Evolutionary conservation across 2,329 filamentous ascomycete species (phyloP).

Genomic region (Exophiala alcalophila): DNA sequence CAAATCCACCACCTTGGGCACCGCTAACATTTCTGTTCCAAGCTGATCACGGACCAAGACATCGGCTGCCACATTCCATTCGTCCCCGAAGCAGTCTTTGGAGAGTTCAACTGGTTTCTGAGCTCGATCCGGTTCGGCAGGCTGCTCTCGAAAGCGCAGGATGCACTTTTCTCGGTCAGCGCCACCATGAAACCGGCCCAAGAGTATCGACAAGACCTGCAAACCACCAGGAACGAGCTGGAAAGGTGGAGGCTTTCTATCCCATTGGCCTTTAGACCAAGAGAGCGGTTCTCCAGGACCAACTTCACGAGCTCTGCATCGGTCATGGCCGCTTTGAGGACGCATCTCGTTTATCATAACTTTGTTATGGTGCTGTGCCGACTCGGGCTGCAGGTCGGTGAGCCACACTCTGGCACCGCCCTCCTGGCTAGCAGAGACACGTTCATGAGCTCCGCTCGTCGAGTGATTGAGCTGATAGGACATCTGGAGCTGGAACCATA

Average conservation of each 20-base stretch:
- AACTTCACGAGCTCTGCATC: constrained; percentile 20
- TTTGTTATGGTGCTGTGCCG: constrained; percentile 36
- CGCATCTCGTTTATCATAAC: constrained; percentile 36
- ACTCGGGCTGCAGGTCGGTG: constrained; percentile 32
- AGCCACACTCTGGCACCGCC: constrained; percentile 14
- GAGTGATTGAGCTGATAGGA: constrained; percentile 36
- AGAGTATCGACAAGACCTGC: constrained; percentile 27
- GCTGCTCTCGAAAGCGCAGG: constrained; percentile 37
- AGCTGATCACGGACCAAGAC: constrained; percentile 37
- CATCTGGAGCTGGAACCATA: constrained; percentile 38
- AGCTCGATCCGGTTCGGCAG: constrained; percentile 34
- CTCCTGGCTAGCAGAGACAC: constrained; percentile 27
- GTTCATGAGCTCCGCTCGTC: constrained; percentile 36
- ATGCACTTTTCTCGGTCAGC: constrained; percentile 38
- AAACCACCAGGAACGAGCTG: constrained; percentile 30
- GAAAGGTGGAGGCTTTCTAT: constrained; percentile 37
- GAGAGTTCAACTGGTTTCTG: constrained; percentile 39
- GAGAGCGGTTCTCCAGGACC: constrained; percentile 27
- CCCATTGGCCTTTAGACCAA: constrained; percentile 35
- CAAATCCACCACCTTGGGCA: not conserved
- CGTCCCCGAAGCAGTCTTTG: constrained; percentile 35
- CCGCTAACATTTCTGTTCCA: constrained; percentile 25
- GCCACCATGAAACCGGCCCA: constrained; percentile 30
- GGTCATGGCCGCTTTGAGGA: constrained; percentile 31
- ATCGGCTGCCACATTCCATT: constrained; percentile 39